Conservation (phyloP, 805 yeast genomes). For the Isabelozyma gotoi region DNA sequence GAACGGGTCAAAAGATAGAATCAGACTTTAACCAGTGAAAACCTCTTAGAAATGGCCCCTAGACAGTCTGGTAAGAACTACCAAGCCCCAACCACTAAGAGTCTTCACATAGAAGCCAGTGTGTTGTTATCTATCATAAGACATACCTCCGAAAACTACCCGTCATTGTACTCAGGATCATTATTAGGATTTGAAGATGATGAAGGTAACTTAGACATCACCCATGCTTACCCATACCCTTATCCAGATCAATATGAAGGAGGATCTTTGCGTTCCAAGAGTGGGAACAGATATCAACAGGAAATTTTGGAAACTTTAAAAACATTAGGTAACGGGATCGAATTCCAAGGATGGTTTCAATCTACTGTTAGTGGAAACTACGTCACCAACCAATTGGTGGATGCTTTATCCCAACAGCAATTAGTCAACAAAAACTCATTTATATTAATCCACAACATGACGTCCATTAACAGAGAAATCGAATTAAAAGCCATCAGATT, state of each 20-base stretch:
- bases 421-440: slow-evolving; percentile 54
- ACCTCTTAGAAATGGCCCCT: background rate
- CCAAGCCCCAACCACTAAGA: slow-evolving; percentile 36
- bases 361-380: slow-evolving; percentile 68
- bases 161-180: slow-evolving; percentile 66
- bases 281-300: slow-evolving; percentile 66
- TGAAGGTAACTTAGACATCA: slow-evolving; percentile 45
- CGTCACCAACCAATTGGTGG: slow-evolving; percentile 64
- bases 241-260: slow-evolving; percentile 62
- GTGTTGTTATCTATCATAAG: slow-evolving; percentile 60
- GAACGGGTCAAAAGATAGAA: background rate
- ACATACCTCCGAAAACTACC: slow-evolving; percentile 64
- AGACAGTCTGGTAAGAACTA: slow-evolving; percentile 14
- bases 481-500: slow-evolving; percentile 70
- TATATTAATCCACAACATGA: slow-evolving; percentile 65
- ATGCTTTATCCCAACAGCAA: slow-evolving; percentile 67
- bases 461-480: slow-evolving; percentile 64
- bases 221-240: slow-evolving; percentile 73
- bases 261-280: slow-evolving; percentile 57
- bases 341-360: slow-evolving; percentile 81
- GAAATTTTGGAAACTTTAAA: slow-evolving; percentile 63
- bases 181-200: slow-evolving; percentile 72
- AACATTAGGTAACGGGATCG: slow-evolving; percentile 63
- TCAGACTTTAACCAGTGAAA: background rate
- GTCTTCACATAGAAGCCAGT: slow-evolving; percentile 50